Base-by-base conservation (phyloP, 371 early-diverging fungal species). In the Thermomucor indicae-seudaticae region DNA sequence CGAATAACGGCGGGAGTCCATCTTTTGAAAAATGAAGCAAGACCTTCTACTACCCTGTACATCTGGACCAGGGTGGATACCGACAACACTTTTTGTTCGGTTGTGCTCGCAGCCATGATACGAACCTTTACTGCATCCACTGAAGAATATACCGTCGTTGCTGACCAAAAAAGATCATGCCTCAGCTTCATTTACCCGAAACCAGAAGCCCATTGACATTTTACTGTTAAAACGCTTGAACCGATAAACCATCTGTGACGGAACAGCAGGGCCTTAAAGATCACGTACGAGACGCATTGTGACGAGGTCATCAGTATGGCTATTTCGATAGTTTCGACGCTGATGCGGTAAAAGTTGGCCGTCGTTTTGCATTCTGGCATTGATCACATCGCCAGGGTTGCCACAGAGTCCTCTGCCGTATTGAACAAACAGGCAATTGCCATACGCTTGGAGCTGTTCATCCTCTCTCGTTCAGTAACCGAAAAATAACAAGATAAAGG, bases 81-180 rank as follows among this genome's bases (percentile, higher is more conserved):
- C 8, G 68, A 55, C 11, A 56, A 55, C 41, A 47, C 30, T 23
- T 22, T 43, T 16, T 27, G 42, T 12, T 62, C 62, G 27, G 58
- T 57, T 11, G 42, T 51, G 11, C 64, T 75, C 20, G 78, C 67
- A 31, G 62, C 55, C 90, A 88, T 88, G 10, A 86, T 72, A 4
- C 90, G 74, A 1, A 85, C 86, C 54, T 89, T 89, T 17, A 86
- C 69, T 17, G 87, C 89, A 58, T 89, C 89, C 4, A 83, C 62
- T 0, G 86, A 84, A 4, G 81, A 75, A 6, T 75, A 78, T 0
- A 76, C 74, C 0, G 89, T 88, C 2, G 90, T 89, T 1, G 90
- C 85, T 3, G 86, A 78, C 37, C 86, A 67, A 14, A 61, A 32
- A 12, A 22, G 22, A 30, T 11, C 11, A 16, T 28, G 11, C 39